Evolutionary conservation across 192 early-diverging fungal genomes (phyloP).

Genomic region (Coemansia umbellata): DNA sequence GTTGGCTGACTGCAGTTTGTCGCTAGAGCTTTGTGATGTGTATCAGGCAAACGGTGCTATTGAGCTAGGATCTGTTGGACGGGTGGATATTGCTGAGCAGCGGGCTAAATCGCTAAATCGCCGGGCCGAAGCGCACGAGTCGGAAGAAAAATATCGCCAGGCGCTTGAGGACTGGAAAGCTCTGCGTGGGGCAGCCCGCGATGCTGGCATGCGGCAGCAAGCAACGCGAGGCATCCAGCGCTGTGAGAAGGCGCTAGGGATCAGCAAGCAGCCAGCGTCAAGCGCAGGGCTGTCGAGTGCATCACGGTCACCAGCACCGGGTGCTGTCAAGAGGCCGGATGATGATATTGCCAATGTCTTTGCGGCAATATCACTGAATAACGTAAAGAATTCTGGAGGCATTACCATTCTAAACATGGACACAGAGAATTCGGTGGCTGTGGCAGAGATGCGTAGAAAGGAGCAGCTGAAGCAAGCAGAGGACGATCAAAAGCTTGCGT

Average conservation of each 20-base stretch:
- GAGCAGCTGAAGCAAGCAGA: slow-evolving; percentile 67
- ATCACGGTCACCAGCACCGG: not conserved
- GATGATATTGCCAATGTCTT: slow-evolving; percentile 41
- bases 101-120: slow-evolving; percentile 71
- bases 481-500: slow-evolving; percentile 68
- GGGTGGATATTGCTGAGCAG: slow-evolving; percentile 54
- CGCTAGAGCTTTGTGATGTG: slow-evolving; percentile 29
- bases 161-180: slow-evolving; percentile 62
- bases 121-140: slow-evolving; percentile 76
- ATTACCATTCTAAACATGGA: slow-evolving; percentile 15
- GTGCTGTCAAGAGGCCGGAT: not conserved
- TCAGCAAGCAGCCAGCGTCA: slow-evolving; percentile 10
- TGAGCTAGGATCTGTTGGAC: slow-evolving; percentile 19
- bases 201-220: slow-evolving; percentile 25
- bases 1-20: slow-evolving; percentile 63
- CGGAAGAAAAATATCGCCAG: slow-evolving; percentile 71
- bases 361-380: slow-evolving; percentile 35
- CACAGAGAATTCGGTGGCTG: slow-evolving; percentile 46
- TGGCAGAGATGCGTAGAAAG: slow-evolving; percentile 70
- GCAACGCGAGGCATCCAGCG: slow-evolving; percentile 55
- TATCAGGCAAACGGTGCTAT: slow-evolving; percentile 32
- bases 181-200: slow-evolving; percentile 31
- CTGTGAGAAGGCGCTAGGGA: slow-evolving; percentile 52
- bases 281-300: not conserved
- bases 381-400: slow-evolving; percentile 19